Evolutionary conservation across 768 basidiomycete genomes (phyloP), one percentile per base, ranked within the genome.

Genomic region (Mycena rosella): DNA sequence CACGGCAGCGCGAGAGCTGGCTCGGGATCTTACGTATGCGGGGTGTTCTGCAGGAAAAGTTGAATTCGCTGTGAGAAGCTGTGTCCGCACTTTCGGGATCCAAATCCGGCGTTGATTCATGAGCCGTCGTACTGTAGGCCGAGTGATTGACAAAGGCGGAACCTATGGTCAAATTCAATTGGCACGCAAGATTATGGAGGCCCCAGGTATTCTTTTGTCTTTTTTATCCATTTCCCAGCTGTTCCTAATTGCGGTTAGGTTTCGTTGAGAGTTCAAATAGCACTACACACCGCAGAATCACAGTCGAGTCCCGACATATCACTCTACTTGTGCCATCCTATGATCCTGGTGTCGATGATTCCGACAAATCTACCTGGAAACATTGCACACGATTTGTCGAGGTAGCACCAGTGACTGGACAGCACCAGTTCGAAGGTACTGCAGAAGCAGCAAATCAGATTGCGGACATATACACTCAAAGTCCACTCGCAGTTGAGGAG

Each of bases 201-300:
- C 67, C 0, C 51, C 55, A 5, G 49, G 72, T 70, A 27, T 5
- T 26, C 27, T 24, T 34, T 36, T 2, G n/a, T n/a, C n/a, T n/a
- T n/a, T n/a, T 38, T 9, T 2, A 4, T 17, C 27, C 15, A 9
- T 49, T 8, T 22, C 2, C 24, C 10, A 8, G 38, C 18, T 17
- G 24, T 5, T 24, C 29, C 26, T 34, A 10, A 55, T 29, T 0
- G n/a, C 14, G n/a, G 2, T 0, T 48, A 76, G 73, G 72, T 2
- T 71, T 75, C 54, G 71, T 72, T 9, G 68, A 75, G 15, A 73
- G 72, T 42, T 70, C 71, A 26, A 72, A 78, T 44, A 74, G 77
- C 24, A 78, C 76, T 17, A 67, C 75, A 3, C 68, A 75, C 49
- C 68, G 71, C 40, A 71, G 74, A 40, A 64, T n/a, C n/a, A n/a